Base-by-base conservation (phyloP, 1,139 yeast genomes). In the Candida sp. region DNA sequence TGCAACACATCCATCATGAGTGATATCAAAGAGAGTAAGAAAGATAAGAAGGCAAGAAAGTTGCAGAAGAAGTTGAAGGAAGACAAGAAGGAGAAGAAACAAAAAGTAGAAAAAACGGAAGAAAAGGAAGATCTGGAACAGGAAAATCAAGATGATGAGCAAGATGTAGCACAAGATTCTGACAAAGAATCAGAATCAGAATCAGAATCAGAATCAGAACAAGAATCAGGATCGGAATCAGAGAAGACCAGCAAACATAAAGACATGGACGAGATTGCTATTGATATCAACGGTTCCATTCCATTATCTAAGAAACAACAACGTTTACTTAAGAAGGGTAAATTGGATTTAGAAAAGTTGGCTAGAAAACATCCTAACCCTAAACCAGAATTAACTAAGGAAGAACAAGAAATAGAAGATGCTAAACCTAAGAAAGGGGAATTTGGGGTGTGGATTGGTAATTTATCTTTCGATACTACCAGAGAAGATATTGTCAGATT, bases 361-460 rank as follows among this genome's bases (percentile, higher is more conserved):
- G 79, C 78, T 44, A 67, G 69, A 44, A 78, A 81, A 54, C 61
- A 72, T 53, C 76, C 78, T 50, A 58, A 69, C 39, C 70, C 80
- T 25, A 73, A 70, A 47, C 62, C 65, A 12, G 69, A 60, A 33
- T 51, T 51, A 21, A 59, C 64, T 9, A 61, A 60, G 27, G 69
- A 62, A 42, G 61, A 61, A 43, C 60, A 59, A 33, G 60, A 51
- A 4, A 58, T 54, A 21, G 59, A 50, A n/a, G 59, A 49, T 22
- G 60, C 53, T 9, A 57, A 50, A 47, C 54, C 57, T 42, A 68
- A 61, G 53, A 75, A 74, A 52, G 75, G 84, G 2, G 78, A 75
- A 44, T 81, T 70, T 55, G 96, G 95, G 38, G 95, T 90, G 22
- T 93, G 99, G 99, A 79, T 93, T 38, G 99, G 99, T 39, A 95